phyloP scores from a whole-genome alignment of 257 asterid genomes.

The Jaltomata sinuosa region DNA sequence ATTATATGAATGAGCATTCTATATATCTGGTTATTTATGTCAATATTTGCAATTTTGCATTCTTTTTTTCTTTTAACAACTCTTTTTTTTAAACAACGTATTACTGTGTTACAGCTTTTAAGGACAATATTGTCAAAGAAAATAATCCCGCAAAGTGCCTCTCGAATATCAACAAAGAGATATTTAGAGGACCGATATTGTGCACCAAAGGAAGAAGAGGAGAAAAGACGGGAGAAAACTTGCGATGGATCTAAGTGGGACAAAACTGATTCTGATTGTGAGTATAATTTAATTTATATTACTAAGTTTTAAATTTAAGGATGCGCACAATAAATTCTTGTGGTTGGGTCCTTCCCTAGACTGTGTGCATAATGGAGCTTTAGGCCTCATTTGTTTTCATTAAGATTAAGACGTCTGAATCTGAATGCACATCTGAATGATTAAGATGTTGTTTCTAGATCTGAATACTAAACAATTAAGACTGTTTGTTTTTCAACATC shows the following conservation, averaged over 20 bases:
- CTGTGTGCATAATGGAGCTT: too few species aligned
- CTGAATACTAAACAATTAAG: too few species aligned
- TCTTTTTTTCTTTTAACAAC: neutral
- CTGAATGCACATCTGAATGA: too few species aligned
- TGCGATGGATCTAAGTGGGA: conserved; percentile 62
- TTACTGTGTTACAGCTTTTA: conserved; percentile 39
- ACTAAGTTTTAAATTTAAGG: too few species aligned
- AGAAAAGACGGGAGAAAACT: conserved; percentile 14
- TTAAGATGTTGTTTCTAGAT: too few species aligned
- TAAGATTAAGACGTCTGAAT: too few species aligned
- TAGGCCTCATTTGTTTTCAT: too few species aligned
- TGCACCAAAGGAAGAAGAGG: conserved; percentile 23
- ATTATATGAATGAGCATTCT: neutral
- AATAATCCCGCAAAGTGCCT: conserved; percentile 39
- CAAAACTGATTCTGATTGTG: conserved; percentile 84
- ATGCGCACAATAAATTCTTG: too few species aligned
- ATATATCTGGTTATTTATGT: neutral
- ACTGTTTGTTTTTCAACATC: too few species aligned
- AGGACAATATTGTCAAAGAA: conserved; percentile 72
- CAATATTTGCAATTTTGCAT: neutral
- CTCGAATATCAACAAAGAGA: conserved; percentile 42
- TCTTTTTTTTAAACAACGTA: neutral
- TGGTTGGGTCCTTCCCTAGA: too few species aligned
- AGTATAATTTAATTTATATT: conserved; percentile 7
- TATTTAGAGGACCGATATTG: conserved; percentile 34